Base-by-base conservation (phyloP, 345 rosid species). In the Luvunga scandens region DNA sequence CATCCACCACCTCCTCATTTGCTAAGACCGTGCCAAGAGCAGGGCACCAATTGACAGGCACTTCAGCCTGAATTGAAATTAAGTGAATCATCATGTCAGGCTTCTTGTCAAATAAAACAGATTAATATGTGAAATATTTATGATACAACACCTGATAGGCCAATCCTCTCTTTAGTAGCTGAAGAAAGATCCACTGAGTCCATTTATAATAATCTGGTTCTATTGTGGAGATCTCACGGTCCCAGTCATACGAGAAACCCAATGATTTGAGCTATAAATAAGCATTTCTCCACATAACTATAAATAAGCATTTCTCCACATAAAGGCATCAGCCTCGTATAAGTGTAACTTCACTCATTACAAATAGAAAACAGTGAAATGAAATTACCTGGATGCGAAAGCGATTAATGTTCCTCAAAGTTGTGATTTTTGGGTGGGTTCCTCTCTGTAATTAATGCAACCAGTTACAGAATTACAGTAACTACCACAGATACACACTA, bases 101-200 rank as follows among this genome's bases (percentile, higher is more conserved):
- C 66, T 85, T 76, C 72, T 62, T 56, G 65, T 66, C 34, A 68
- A 24, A 82, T 50, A 81, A 57, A 79, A 66, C 59, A 36, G 59
- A 42, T 75, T 60, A 28, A 72, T 66, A 56, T 68, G 9, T 69
- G 76, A 79, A 69, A 50, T 28, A 65, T 74, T 66, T 24, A 78
- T 53, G 53, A 85, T 76, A 66, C 72, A 76, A 45, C 76, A 93
- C 98, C 97, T 95, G 99, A 87, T 93, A 95, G 69, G 98, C 99
- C 83, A 95, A 88, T 84, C 99, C 99, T 87, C 96, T 89, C 91
- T 91, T 93, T 79, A 92, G 83, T 77, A 95, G 84, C 86, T 93
- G 99, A 82, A 95, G 99, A 87, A 93, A 95, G 63, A 95, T 92
- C 99, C 99, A 95, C 19, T 93, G 99, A 36, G 99, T 95, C 98